Conservation (phyloP, 1,284 basidiomycete genomes). For the Pseudomicrostroma phylloplanum region DNA sequence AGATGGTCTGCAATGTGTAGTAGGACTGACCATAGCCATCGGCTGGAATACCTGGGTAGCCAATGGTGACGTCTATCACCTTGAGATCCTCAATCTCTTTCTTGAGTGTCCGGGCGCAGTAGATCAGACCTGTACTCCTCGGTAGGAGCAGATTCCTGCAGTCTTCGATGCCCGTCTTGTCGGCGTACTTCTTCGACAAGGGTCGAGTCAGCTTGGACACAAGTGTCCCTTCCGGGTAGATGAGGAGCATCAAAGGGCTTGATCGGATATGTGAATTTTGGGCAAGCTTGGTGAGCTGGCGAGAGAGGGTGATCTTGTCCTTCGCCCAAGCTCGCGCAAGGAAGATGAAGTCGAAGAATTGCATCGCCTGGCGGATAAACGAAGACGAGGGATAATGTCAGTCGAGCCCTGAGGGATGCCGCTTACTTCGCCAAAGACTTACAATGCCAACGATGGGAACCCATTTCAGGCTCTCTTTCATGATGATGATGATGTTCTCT, state of each 20-base stretch:
- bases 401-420: background rate
- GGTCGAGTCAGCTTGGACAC: slow-evolving; percentile 35
- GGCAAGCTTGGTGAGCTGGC: slow-evolving; percentile 24
- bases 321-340: slow-evolving; percentile 31
- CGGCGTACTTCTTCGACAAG: slow-evolving; percentile 33
- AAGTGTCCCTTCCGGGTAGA: slow-evolving; percentile 44
- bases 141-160: slow-evolving; percentile 74
- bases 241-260: slow-evolving; percentile 26
- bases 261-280: background rate
- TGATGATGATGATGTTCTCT: slow-evolving; percentile 34
- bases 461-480: slow-evolving; percentile 37
- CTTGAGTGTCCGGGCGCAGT: slow-evolving; percentile 71
- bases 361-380: slow-evolving; percentile 19
- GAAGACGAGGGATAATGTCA: background rate
- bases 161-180: slow-evolving; percentile 58
- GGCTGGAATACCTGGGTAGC: slow-evolving; percentile 69
- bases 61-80: slow-evolving; percentile 67
- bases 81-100: slow-evolving; percentile 70
- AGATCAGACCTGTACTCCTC: slow-evolving; percentile 80
- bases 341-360: slow-evolving; percentile 45
- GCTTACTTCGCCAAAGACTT: background rate
- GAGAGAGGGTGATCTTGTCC: slow-evolving; percentile 28
- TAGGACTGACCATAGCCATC: slow-evolving; percentile 67
- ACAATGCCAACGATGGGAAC: slow-evolving; percentile 37
- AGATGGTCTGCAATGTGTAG: slow-evolving; percentile 77